Conservation (phyloP, 139 green algal species). For the Pleodorina starrii region DNA sequence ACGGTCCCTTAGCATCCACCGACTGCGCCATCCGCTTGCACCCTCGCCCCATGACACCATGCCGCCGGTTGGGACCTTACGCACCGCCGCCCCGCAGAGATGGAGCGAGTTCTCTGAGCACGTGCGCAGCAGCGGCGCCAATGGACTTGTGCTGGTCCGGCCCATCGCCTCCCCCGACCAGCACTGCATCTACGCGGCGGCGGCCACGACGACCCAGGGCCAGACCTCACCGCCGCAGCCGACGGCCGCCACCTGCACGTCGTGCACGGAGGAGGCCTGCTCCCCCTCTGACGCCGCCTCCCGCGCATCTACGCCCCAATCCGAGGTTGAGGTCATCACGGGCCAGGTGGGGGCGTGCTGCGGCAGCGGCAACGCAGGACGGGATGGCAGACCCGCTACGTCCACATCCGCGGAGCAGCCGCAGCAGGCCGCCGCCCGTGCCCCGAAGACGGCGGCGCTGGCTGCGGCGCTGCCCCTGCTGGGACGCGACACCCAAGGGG, state of each 20-base stretch:
- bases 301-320: too few species aligned
- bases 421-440: too few species aligned
- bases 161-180: constrained; percentile 33
- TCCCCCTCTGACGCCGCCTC: too few species aligned
- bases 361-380: too few species aligned
- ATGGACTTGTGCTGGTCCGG: constrained; percentile 41
- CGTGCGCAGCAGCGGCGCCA: constrained; percentile 16
- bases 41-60: too few species aligned
- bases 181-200: background rate
- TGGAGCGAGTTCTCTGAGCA: background rate
- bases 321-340: background rate
- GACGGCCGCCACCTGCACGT: background rate
- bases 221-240: background rate
- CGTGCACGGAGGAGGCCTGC: background rate
- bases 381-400: too few species aligned
- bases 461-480: too few species aligned
- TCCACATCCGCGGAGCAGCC: too few species aligned
- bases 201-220: background rate
- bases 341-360: constrained; percentile 33
- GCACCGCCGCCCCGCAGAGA: background rate
- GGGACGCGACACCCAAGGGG: too few species aligned
- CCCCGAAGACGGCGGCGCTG: too few species aligned
- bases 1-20: too few species aligned
- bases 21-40: too few species aligned
- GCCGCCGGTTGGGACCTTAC: background rate